Base-by-base conservation (phyloP, 2,329 filamentous ascomycete species). In the Penicillium frequentans region DNA sequence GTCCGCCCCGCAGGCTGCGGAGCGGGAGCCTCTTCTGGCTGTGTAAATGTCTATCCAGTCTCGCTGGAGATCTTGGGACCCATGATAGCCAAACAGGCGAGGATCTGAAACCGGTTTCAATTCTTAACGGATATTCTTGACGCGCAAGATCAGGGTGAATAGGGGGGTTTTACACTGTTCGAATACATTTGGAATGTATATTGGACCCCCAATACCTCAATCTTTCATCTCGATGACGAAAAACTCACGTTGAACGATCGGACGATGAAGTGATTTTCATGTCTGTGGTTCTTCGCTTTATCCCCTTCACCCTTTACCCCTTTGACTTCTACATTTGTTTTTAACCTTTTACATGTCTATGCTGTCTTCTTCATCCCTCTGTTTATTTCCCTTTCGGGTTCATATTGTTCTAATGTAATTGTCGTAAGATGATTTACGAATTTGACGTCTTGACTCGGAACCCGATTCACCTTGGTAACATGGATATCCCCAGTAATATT, bases 1-100 rank as follows among this genome's bases (percentile, higher is more conserved):
- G 60, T 70, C 72, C 50, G 56, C 59, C 39, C 64, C 68, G 27
- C 63, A 71, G 54, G 66, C 68, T 52, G 48, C 50, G 33, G 68
- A 71, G 60, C 64, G 67, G 42, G 73, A 74, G 59, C 71, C 75
- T 62, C 66, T 75, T 19, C 42, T 74, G 60, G 71, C 73, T 21
- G 58, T 58, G 49, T 72, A 67, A 64, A 49, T 31, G n/a, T 13
- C 19, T 11, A 31, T n/a, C 35, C 21, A 13, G 19, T 19, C 27
- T 49, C 26, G 39, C 16, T 24, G 26, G 14, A 33, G 37, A 44
- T 46, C 44, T 29, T 14, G 43, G 43, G 39, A 47, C 51, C 42
- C 26, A 48, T 51, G 33, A 16, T 47, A 39, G 48, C 49, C 45
- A 24, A 33, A 42, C 27, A 23, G 27, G 13, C 33, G 27, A 16